These are phyloP conservation scores for Claviceps sp. DNA, from an alignment of 2,329 filamentous ascomycete species.

Conservation along the genomic window DNA sequence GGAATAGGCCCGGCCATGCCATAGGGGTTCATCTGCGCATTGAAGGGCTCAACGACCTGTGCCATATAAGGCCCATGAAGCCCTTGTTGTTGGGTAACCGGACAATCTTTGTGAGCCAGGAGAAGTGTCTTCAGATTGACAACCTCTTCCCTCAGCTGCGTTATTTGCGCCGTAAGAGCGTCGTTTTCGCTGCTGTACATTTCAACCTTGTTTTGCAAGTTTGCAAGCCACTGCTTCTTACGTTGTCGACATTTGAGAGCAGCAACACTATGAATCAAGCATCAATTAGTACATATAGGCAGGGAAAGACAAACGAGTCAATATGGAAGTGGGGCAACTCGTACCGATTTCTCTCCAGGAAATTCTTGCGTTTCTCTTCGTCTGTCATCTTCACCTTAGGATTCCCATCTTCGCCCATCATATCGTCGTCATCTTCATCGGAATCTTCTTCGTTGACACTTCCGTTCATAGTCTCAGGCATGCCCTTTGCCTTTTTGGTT, in stretches of 20 bases:
- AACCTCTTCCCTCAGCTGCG: constrained; percentile 77
- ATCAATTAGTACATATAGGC: neutral
- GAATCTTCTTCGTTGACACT: constrained; percentile 33
- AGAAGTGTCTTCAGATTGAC: constrained; percentile 89
- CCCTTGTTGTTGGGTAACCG: constrained; percentile 71
- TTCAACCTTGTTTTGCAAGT: constrained; percentile 88
- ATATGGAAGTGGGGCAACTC: constrained; percentile 12
- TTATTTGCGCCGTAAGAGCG: constrained; percentile 68
- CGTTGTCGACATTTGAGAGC: constrained; percentile 93
- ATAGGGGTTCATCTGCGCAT: constrained; percentile 45
- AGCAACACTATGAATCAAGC: constrained; percentile 52
- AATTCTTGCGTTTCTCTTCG: constrained; percentile 97
- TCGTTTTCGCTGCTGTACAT: constrained; percentile 89
- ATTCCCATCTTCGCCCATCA: constrained; percentile 41
- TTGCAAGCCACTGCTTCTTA: constrained; percentile 98
- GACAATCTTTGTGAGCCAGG: constrained; percentile 90
- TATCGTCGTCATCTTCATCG: constrained; percentile 33
- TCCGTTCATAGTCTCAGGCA: constrained; percentile 13
- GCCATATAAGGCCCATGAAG: constrained; percentile 46
- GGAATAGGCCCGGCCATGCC: constrained; percentile 40
- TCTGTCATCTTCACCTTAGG: constrained; percentile 82
- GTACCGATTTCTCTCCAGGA: constrained; percentile 89
- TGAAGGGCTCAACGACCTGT: constrained; percentile 40
- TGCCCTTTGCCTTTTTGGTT: constrained; percentile 55
- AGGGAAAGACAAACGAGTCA: neutral